Evolutionary conservation across 805 yeast genomes (phyloP).

Genomic region (Cyberlindnera mississippiensis): DNA sequence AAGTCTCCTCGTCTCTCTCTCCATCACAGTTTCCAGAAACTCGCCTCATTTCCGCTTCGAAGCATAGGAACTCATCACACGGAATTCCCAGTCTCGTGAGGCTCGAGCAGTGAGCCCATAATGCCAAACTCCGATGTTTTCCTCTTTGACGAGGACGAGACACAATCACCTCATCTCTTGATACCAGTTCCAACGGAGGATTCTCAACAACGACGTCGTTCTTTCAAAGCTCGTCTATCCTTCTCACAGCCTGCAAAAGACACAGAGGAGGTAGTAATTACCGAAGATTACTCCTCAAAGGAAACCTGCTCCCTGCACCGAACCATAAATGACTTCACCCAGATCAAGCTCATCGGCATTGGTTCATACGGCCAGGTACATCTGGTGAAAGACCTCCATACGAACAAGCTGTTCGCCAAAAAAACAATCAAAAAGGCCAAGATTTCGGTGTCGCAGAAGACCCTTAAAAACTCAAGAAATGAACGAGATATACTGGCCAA

Average conservation of each 20-base stretch:
- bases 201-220: slow-evolving; percentile 1
- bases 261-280: slow-evolving; percentile 13
- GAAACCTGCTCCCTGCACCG: slow-evolving; percentile 10
- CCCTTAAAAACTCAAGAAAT: slow-evolving; percentile 69
- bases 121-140: neutral
- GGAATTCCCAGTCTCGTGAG: no score
- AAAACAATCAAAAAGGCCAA: slow-evolving; percentile 82
- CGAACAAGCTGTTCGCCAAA: slow-evolving; percentile 73
- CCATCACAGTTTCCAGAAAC: no score
- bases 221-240: slow-evolving; percentile 16
- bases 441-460: slow-evolving; percentile 49
- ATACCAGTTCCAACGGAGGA: no score
- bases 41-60: no score
- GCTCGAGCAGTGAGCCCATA: no score
- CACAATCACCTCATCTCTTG: no score
- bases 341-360: slow-evolving; percentile 69
- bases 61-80: no score
- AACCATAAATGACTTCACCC: slow-evolving; percentile 54
- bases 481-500: slow-evolving; percentile 71
- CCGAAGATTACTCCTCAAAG: slow-evolving; percentile 11
- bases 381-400: slow-evolving; percentile 60
- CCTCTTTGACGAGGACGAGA: neutral
- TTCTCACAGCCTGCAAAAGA: slow-evolving; percentile 15
- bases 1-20: no score
- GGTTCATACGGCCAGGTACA: slow-evolving; percentile 88